Percentiles rank a stretch among this genome's conserved stretches.
Evolutionary conservation across 192 early-diverging fungal species (phyloP).

Genomic region (Geranomyces variabilis): DNA sequence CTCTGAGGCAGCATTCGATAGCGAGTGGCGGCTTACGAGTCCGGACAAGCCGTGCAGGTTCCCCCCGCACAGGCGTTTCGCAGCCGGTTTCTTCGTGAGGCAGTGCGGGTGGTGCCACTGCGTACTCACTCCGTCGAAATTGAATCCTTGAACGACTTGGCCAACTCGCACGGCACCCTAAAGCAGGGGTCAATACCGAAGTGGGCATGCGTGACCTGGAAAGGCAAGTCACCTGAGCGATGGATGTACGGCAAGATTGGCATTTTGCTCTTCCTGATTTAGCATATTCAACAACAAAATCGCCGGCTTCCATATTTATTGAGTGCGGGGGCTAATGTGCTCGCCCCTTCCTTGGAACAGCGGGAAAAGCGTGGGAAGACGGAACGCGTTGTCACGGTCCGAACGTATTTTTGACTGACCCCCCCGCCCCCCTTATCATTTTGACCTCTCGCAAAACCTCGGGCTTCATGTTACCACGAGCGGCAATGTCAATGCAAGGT

Average conservation of each 20-base stretch:
- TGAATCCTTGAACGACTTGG: neutral
- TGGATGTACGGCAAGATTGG: conserved; percentile 24
- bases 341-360: too few relatives aligned
- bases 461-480: too few relatives aligned
- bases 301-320: conserved; percentile 14
- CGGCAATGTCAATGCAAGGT: too few relatives aligned
- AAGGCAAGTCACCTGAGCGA: neutral
- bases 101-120: conserved; percentile 22
- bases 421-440: too few relatives aligned
- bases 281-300: conserved; percentile 29
- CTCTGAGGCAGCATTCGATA: too few relatives aligned
- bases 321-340: too few relatives aligned
- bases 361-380: too few relatives aligned
- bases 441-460: too few relatives aligned
- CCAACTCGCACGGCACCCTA: conserved; percentile 4
- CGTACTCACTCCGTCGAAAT: conserved; percentile 25
- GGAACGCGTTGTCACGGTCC: too few relatives aligned
- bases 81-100: neutral
- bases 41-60: too few relatives aligned
- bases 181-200: neutral
- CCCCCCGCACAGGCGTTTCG: neutral
- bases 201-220: neutral
- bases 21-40: too few relatives aligned
- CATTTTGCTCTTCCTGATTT: conserved; percentile 26
- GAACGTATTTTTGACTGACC: too few relatives aligned